These are phyloP conservation scores for Nymphaea thermarum DNA, from an alignment of 164 flowering plant genomes.

Conservation along the genomic window DNA sequence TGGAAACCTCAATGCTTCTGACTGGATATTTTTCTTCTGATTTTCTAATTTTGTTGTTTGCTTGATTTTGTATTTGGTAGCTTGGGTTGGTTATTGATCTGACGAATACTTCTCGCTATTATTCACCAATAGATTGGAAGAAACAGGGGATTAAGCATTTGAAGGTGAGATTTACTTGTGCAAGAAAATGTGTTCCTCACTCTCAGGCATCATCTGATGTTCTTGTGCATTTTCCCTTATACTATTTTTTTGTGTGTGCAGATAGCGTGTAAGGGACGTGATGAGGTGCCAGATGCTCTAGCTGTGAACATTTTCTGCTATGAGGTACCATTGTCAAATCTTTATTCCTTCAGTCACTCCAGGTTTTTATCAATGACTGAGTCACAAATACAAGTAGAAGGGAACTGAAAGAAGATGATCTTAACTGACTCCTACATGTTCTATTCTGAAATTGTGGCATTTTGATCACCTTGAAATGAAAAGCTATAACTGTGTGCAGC, in stretches of 20 bases:
- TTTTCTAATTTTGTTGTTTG: background rate
- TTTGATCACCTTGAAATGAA: too few relatives aligned
- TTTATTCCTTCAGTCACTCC: background rate
- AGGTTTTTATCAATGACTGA: too few relatives aligned
- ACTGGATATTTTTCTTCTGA: background rate
- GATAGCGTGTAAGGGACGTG: slow-evolving; percentile 86
- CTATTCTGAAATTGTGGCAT: too few relatives aligned
- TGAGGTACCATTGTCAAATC: slow-evolving; percentile 34
- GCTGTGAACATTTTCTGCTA: slow-evolving; percentile 69
- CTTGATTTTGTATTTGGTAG: slow-evolving; percentile 24
- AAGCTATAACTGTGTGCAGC: too few relatives aligned
- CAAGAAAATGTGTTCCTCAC: background rate
- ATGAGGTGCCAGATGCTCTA: slow-evolving; percentile 75
- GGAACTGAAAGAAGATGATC: too few relatives aligned
- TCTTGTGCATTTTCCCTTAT: background rate
- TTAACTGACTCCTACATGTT: too few relatives aligned
- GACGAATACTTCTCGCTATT: slow-evolving; percentile 81
- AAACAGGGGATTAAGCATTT: slow-evolving; percentile 86
- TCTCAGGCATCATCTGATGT: background rate
- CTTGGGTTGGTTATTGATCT: slow-evolving; percentile 87
- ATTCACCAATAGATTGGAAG: slow-evolving; percentile 48
- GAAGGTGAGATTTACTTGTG: slow-evolving; percentile 41
- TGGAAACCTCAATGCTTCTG: too few relatives aligned
- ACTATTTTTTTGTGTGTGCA: slow-evolving; percentile 12
- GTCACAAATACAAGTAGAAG: too few relatives aligned